These are phyloP conservation scores for Globisporangium recalcitrans DNA, from an alignment of 352 stramenopile genomes.

Conservation along the genomic window DNA sequence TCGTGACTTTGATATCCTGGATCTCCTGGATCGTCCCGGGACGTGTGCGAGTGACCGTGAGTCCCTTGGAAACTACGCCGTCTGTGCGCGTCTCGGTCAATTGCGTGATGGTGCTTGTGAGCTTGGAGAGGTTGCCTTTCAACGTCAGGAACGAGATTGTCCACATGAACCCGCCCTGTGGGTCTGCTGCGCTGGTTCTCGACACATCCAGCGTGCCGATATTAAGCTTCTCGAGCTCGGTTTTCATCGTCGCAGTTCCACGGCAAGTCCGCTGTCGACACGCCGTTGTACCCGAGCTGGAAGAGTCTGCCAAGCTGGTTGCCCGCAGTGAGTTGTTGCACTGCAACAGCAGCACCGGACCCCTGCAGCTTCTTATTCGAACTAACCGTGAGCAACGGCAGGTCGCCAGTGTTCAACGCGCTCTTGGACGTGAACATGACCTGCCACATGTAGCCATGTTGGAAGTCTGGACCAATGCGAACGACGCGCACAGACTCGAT, in stretches of 20 bases:
- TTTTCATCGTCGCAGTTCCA: constrained; percentile 78
- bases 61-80: constrained; percentile 34
- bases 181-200: constrained; percentile 54
- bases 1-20: constrained; percentile 60
- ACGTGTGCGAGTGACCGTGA: constrained; percentile 38
- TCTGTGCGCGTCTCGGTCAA: constrained; percentile 56
- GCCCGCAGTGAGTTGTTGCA: constrained; percentile 33
- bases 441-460: constrained; percentile 68
- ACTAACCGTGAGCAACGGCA: constrained; percentile 51
- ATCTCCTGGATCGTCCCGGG: constrained; percentile 59
- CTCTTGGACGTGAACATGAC: constrained; percentile 72
- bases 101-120: constrained; percentile 27
- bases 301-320: constrained; percentile 75
- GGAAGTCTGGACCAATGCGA: constrained; percentile 41
- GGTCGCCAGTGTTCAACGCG: constrained; percentile 44
- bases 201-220: constrained; percentile 59
- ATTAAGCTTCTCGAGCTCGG: constrained; percentile 41
- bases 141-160: constrained; percentile 89
- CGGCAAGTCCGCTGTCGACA: constrained; percentile 66
- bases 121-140: constrained; percentile 36
- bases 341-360: constrained; percentile 27
- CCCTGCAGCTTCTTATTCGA: constrained; percentile 32
- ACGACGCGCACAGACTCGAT: constrained; percentile 63
- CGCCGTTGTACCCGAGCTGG: constrained; percentile 37
- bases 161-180: constrained; percentile 90